phyloP scores from a whole-genome alignment of 2,329 filamentous ascomycete genomes.

The Cercospora beticola region DNA sequence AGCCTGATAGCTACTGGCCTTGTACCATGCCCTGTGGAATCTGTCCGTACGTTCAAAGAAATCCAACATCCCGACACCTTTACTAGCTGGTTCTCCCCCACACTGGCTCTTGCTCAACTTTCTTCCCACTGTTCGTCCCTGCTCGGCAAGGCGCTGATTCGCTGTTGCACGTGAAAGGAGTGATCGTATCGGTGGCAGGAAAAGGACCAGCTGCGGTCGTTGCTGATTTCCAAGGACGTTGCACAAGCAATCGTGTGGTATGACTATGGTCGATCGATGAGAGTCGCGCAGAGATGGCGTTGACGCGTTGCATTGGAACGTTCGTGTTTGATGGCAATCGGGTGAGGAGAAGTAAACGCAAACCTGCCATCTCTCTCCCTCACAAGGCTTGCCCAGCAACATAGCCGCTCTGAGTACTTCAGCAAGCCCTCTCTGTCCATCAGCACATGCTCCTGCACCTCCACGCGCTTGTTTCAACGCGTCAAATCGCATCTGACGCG shows the following conservation, averaged over 20 bases:
- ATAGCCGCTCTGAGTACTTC: neutral
- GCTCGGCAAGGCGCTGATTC: neutral
- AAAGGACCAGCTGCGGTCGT: neutral
- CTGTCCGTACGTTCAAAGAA: neutral
- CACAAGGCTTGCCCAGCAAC: neutral
- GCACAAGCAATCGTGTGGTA: neutral
- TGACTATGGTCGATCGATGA: neutral
- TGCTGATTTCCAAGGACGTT: neutral
- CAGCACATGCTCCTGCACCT: neutral
- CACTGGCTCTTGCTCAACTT: neutral
- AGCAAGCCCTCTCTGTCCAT: neutral
- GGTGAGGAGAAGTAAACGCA: neutral
- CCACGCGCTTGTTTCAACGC: neutral
- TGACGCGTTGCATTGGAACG: neutral
- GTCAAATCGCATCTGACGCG: neutral
- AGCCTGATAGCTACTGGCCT: neutral
- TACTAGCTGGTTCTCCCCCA: neutral
- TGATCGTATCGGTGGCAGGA: neutral
- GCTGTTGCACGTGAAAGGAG: neutral
- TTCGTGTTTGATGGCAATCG: neutral
- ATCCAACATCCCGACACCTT: neutral
- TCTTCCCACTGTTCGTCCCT: neutral
- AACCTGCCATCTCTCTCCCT: neutral
- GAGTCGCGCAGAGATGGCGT: neutral
- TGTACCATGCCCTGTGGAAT: neutral